A percentile compares a stretch with the other conserved stretches of the same genome.
Conservation (phyloP, 768 basidiomycete species). For the Podaxis sp. region DNA sequence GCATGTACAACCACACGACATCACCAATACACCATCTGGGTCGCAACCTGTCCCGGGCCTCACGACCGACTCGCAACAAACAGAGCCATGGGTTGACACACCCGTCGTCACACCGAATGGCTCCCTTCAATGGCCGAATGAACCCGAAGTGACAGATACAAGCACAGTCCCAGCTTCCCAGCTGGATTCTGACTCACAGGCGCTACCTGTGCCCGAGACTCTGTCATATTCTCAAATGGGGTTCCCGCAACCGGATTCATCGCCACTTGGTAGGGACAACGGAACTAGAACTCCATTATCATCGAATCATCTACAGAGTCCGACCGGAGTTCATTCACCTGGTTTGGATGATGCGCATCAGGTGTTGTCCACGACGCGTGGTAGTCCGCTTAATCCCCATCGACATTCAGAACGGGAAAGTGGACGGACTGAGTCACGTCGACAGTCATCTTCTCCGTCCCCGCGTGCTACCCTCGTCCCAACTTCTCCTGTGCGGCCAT, state of each 20-base stretch:
- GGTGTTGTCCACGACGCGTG: neutral
- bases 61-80: constrained; percentile 33
- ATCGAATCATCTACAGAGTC: neutral
- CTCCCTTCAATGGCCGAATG: constrained; percentile 37
- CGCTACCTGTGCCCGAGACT: constrained; percentile 23
- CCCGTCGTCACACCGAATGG: constrained; percentile 53
- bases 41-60: constrained; percentile 4
- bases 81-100: constrained; percentile 43
- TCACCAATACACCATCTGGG: neutral
- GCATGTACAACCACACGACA: neutral
- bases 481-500: no score
- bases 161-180: constrained; percentile 32
- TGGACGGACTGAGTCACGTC: neutral
- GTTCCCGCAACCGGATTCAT: constrained; percentile 18
- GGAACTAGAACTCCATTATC: neutral
- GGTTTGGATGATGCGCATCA: neutral
- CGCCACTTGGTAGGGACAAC: neutral
- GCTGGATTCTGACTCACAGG: constrained; percentile 23
- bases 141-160: constrained; percentile 19
- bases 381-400: neutral
- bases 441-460: no score
- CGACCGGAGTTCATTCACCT: neutral
- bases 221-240: constrained; percentile 34
- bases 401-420: neutral
- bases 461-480: no score